Base-by-base conservation (phyloP, 129 eudicot genomes). In the Ambrosia trifida region DNA sequence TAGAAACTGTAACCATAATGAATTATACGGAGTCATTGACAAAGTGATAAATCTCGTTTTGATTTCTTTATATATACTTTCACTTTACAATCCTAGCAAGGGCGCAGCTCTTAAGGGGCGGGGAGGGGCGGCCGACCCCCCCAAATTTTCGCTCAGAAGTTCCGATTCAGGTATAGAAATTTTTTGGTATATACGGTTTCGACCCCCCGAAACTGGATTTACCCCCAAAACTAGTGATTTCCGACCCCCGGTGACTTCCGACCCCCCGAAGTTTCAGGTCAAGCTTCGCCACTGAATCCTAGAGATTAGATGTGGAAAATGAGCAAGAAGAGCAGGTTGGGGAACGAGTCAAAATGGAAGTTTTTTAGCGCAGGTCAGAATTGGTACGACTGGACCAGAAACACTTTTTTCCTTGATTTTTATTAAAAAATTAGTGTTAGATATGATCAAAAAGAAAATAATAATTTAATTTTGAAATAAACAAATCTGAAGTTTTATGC, bases 1-100 rank as follows among this genome's bases (percentile, higher is more conserved):
- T 11, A 63, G n/a, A 38, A 45, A 51, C 50, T 46, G 17, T 36
- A 54, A 50, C 50, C 41, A 43, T 58, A 72, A 52, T 13, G 54
- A 56, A 3, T 56, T 14, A 56, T 24, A 11, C n/a, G 28, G 28
- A 24, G 0, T 24, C 28, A 24, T 1, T 24, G 28, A 53, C 7
- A 8, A 53, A 6, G 32, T 53, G 28, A 24, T 24, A 8, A 4
- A 53, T 53, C 62, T 56, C 2, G 3, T 11, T 9, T 56, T 24
- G 11, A 20, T 56, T 56, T 20, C 3, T 20, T 56, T 10, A 7
- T 24, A 56, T 56, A 24, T 20, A 10, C 35, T 0, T 9, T 56
- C 35, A 56, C n/a, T 9, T 20, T 20, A 56, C 62, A 56, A 56
- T 20, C 36, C 35, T 56, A 56, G n/a, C n/a, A n/a, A n/a, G n/a